Conservation (phyloP, 164 flowering plant species). For the Cinnamomum chago region DNA sequence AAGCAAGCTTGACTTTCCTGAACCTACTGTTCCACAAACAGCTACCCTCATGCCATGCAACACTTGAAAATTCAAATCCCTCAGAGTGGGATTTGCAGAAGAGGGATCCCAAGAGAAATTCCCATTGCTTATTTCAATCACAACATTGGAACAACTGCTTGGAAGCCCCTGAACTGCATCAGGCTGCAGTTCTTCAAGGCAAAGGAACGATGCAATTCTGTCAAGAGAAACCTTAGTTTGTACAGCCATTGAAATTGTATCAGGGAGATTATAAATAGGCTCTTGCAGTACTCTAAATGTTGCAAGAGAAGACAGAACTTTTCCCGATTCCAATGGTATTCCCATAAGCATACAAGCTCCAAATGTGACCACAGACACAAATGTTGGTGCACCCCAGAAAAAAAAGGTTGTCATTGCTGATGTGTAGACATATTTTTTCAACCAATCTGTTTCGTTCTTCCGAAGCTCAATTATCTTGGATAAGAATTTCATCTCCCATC, state of each 20-base stretch:
- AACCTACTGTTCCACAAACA: slow-evolving; percentile 57
- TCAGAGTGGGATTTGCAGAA: slow-evolving; percentile 30
- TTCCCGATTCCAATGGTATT: slow-evolving; percentile 66
- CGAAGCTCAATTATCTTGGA: slow-evolving; percentile 51
- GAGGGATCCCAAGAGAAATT: slow-evolving; percentile 25
- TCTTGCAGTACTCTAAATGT: slow-evolving; percentile 68
- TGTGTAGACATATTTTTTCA: slow-evolving; percentile 50
- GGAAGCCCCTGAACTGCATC: slow-evolving; percentile 48
- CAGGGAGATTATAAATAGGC: slow-evolving; percentile 68
- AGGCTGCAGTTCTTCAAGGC: slow-evolving; percentile 45
- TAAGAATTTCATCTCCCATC: slow-evolving; percentile 74
- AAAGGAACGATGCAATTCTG: slow-evolving; percentile 55
- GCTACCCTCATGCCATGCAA: slow-evolving; percentile 48
- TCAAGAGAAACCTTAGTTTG: slow-evolving; percentile 77
- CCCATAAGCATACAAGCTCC: slow-evolving; percentile 52
- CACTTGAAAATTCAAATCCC: slow-evolving; percentile 36
- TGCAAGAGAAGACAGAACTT: slow-evolving; percentile 72
- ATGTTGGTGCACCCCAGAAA: slow-evolving; percentile 61
- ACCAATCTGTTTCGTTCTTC: slow-evolving; percentile 54
- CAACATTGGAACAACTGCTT: slow-evolving; percentile 33
- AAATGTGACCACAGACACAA: slow-evolving; percentile 60
- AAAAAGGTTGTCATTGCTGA: slow-evolving; percentile 39
- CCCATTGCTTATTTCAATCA: slow-evolving; percentile 54
- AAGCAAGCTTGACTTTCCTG: slow-evolving; percentile 60
- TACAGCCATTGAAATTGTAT: slow-evolving; percentile 51